phyloP scores from a whole-genome alignment of 2,329 filamentous ascomycete species.

The Fusarium newnesense region DNA sequence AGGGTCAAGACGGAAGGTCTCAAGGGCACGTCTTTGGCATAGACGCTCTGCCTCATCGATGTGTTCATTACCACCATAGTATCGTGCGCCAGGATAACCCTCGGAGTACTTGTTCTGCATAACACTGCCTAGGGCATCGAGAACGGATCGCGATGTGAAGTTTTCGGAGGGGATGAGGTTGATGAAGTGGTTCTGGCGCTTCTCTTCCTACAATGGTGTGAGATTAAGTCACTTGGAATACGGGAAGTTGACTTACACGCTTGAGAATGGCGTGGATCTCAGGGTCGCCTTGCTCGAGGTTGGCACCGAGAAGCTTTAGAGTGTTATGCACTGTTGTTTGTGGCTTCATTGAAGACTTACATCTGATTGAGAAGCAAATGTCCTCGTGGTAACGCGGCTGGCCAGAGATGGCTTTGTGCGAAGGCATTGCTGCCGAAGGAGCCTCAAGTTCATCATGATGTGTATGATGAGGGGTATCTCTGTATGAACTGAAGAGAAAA shows the following conservation, averaged over 20 bases:
- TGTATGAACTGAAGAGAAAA: neutral
- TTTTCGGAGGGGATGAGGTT: conserved; percentile 94
- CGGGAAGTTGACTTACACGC: conserved; percentile 66
- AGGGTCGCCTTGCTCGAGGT: conserved; percentile 84
- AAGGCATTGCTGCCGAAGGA: conserved; percentile 41
- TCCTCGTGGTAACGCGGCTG: conserved; percentile 30
- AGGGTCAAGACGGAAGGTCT: conserved; percentile 82
- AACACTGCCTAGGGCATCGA: conserved; percentile 87
- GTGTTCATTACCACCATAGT: conserved; percentile 95
- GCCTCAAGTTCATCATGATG: conserved; percentile 40
- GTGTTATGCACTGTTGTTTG: conserved; percentile 1
- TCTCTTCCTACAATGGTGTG: conserved; percentile 75
- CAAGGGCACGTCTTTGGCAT: conserved; percentile 86
- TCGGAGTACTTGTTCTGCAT: conserved; percentile 99
- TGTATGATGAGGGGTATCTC: conserved; percentile 11
- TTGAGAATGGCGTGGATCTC: conserved; percentile 86
- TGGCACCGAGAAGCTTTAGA: conserved; percentile 77
- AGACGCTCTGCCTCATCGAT: conserved; percentile 89
- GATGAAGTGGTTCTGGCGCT: conserved; percentile 94
- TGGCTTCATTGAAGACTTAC: neutral
- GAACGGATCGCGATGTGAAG: conserved; percentile 88
- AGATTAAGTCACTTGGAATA: neutral
- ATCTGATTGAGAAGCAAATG: conserved; percentile 39
- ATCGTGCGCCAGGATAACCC: conserved; percentile 92
- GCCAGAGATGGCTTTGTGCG: conserved; percentile 38